Percentiles rank a stretch among this genome's conserved stretches.
These are phyloP conservation scores for Crithidia sp. DNA, from an alignment of 208 protist species.

Conservation along the genomic window DNA sequence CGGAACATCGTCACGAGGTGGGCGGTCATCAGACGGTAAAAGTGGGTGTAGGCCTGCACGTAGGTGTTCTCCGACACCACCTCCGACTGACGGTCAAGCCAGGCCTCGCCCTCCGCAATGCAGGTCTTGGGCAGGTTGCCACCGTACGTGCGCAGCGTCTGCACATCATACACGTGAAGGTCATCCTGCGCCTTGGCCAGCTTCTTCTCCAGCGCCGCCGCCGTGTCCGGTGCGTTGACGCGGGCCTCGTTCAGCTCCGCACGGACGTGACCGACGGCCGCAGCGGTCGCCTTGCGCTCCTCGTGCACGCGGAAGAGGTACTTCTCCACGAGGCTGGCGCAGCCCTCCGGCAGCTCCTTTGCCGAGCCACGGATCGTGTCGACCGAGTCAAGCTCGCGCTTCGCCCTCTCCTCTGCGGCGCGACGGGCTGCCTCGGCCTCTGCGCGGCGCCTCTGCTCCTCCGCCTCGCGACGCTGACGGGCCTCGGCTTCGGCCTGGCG, in stretches of 20 bases:
- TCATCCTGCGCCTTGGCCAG: slow-evolving; percentile 20
- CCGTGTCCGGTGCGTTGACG: slow-evolving; percentile 24
- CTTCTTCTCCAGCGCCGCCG: slow-evolving; percentile 25
- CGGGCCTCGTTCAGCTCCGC: slow-evolving; percentile 56
- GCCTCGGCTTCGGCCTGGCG: slow-evolving; percentile 2
- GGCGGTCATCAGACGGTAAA: slow-evolving; percentile 31
- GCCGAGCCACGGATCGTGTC: slow-evolving; percentile 28
- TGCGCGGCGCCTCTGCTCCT: neutral
- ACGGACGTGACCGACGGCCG: slow-evolving; percentile 38
- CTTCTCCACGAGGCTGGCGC: slow-evolving; percentile 25
- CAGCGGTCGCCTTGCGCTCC: slow-evolving; percentile 8
- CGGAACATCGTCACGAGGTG: slow-evolving; percentile 29
- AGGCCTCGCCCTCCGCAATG: slow-evolving; percentile 36
- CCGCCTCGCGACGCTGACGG: slow-evolving; percentile 1
- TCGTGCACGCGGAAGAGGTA: slow-evolving; percentile 51
- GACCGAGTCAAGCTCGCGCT: slow-evolving; percentile 25
- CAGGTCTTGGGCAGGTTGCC: slow-evolving; percentile 50
- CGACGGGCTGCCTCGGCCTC: slow-evolving; percentile 5
- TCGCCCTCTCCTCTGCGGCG: slow-evolving; percentile 12
- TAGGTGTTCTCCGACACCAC: slow-evolving; percentile 21
- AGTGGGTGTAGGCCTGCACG: slow-evolving; percentile 23
- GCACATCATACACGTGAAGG: slow-evolving; percentile 32
- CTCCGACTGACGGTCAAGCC: slow-evolving; percentile 12
- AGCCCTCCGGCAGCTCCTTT: slow-evolving; percentile 37
- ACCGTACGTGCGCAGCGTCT: slow-evolving; percentile 38